Base-by-base conservation (phyloP, 2,329 filamentous ascomycete genomes). In the Sclerotinia spermophila region DNA sequence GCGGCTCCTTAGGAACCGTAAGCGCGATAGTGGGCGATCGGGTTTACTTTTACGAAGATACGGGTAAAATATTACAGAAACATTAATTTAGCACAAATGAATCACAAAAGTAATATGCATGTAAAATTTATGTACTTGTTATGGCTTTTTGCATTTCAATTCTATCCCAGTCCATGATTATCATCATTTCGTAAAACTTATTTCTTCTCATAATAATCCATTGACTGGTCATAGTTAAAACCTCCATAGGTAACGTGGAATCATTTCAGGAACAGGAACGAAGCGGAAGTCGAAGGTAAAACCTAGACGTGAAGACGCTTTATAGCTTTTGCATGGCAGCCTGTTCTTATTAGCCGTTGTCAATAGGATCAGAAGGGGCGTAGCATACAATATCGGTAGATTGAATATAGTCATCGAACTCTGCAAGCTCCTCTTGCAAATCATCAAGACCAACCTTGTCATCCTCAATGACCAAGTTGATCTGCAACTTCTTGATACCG, bases 401-500 rank as follows among this genome's bases (percentile, higher is more conserved):
- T 89, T 99, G 96, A 81, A 99, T 94, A 82, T 93, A 91, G 82
- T 99, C 96, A 86, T 98, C 96, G 79, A 94, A 88, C 77, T 88
- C 92, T 33, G 89, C 87, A 79, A 98, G 96, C 86, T 92, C 80
- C 81, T 93, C 89, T 87, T 97, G 89, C 77, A 99, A 90, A 74
- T 97, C 95, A 78, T 91, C 88, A 75, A 92, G 82, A 76, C 92
- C 94, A 81, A 99, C 83, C 89, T 97, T 97, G 77, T 98, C 95
- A 82, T 99, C 96, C 87, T 98, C 96, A 76, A 98, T 86, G 78
- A 98, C 94, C 78, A 98, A 84, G 90, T 93, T 98, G 87, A 99
- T 97, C 89, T 98, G 95, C 75, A 99, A 90, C 89, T 98, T 98
- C 88, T 92, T 96, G 87, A 99, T 96, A 87, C 96, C 96, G 87